Conservation (phyloP, 495 filamentous ascomycete species). For the Xylaria grammica region DNA sequence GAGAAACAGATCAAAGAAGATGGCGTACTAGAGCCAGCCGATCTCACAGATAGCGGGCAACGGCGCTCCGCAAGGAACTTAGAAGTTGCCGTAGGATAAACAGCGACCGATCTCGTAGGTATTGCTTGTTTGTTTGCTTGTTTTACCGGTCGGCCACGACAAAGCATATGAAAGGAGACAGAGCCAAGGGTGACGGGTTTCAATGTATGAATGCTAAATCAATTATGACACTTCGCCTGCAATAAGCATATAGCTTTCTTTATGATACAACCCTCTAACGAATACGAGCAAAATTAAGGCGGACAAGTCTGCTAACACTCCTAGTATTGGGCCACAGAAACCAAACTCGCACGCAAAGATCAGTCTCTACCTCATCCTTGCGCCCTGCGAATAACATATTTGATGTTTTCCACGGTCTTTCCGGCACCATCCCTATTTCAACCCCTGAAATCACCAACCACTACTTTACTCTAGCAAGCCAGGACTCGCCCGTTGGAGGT, state of each 20-base stretch:
- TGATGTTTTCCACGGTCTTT: slow-evolving; percentile 11
- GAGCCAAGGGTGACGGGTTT: background rate
- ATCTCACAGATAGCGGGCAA: background rate
- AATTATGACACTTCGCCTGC: slow-evolving; percentile 21
- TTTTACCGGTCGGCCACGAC: background rate
- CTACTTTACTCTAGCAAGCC: slow-evolving; percentile 6
- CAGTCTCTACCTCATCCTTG: background rate
- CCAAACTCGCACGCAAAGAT: slow-evolving; percentile 3
- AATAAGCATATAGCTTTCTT: slow-evolving; percentile 12
- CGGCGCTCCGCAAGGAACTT: slow-evolving; percentile 3
- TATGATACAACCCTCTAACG: slow-evolving; percentile 26
- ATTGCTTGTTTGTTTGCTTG: background rate
- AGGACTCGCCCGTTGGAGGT: background rate
- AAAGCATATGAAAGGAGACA: slow-evolving; percentile 4
- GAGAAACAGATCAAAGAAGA: slow-evolving; percentile 31
- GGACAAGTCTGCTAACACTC: slow-evolving; percentile 1
- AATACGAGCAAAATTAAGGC: slow-evolving; percentile 23
- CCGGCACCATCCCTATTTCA: slow-evolving; percentile 10
- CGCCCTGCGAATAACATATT: background rate
- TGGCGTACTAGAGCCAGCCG: background rate
- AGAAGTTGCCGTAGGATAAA: slow-evolving; percentile 8
- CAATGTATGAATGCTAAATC: slow-evolving; percentile 14
- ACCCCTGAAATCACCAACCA: background rate
- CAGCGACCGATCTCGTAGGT: background rate
- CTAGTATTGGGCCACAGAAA: slow-evolving; percentile 11